A percentile compares a stretch with the other conserved stretches of the same genome.
phyloP scores from a whole-genome alignment of 1,284 basidiomycete species.

The Trichosporon sp. region DNA sequence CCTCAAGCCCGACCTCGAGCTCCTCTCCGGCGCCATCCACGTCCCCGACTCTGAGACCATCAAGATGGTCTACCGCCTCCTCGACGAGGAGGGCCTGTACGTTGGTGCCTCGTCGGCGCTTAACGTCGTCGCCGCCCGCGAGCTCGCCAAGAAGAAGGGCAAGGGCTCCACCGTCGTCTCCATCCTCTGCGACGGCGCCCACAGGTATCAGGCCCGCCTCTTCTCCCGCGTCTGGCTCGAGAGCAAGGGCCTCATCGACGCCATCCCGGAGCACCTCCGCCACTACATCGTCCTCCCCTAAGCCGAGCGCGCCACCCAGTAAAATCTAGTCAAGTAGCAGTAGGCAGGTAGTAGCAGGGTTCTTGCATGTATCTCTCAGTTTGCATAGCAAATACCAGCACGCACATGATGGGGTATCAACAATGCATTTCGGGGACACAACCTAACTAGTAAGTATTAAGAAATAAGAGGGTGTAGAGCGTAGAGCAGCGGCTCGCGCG shows the following conservation, averaged over 20 bases:
- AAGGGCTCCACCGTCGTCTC: constrained; percentile 77
- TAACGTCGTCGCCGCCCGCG: constrained; percentile 89
- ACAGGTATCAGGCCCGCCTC: constrained; percentile 80
- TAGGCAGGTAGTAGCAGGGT: background rate
- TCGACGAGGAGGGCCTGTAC: constrained; percentile 92
- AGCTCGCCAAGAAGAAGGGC: constrained; percentile 80
- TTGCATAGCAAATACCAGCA: background rate
- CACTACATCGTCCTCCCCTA: constrained; percentile 77
- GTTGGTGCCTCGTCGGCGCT: constrained; percentile 93
- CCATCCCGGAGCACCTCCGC: constrained; percentile 74
- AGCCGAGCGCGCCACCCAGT: background rate
- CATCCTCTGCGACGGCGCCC: constrained; percentile 48
- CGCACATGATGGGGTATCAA: background rate
- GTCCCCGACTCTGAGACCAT: constrained; percentile 89
- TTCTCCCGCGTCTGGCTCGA: constrained; percentile 95
- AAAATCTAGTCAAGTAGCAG: constrained; percentile 2
- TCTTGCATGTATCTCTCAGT: background rate
- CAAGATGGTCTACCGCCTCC: constrained; percentile 84
- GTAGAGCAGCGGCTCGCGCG: background rate
- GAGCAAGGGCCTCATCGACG: constrained; percentile 70
- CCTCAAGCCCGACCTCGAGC: constrained; percentile 73
- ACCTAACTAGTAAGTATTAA: background rate
- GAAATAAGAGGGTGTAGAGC: background rate
- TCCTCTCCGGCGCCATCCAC: constrained; percentile 75
- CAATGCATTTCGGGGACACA: background rate